Conservation (phyloP, 2,329 filamentous ascomycete genomes). For the Penicillium sp. region DNA sequence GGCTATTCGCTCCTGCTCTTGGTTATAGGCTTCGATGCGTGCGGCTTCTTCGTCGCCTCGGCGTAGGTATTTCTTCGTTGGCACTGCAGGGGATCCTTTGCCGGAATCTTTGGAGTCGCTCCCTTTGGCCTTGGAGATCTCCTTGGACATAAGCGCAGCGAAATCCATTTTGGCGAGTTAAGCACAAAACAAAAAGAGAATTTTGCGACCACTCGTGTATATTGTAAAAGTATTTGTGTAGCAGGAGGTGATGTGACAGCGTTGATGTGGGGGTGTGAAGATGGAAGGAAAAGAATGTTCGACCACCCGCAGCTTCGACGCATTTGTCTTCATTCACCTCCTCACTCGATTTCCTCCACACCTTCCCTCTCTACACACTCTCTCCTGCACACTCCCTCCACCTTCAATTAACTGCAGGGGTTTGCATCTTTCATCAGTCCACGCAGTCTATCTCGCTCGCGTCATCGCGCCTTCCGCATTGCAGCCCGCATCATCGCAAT, state of each 20-base stretch:
- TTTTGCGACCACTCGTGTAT: neutral
- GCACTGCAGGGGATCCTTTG: constrained; percentile 22
- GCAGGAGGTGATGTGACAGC: neutral
- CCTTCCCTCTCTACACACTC: neutral
- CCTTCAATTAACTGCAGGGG: neutral
- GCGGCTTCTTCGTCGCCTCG: constrained; percentile 84
- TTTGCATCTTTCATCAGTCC: neutral
- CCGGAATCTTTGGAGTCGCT: constrained; percentile 35
- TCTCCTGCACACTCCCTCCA: neutral
- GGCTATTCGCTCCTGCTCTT: constrained; percentile 76
- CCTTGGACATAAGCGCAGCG: constrained; percentile 86
- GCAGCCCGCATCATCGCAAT: constrained; percentile 14
- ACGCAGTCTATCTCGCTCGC: neutral
- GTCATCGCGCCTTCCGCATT: neutral
- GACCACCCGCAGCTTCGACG: constrained; percentile 15
- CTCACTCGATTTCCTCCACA: neutral
- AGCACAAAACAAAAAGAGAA: neutral
- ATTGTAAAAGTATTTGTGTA: neutral
- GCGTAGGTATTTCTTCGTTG: constrained; percentile 74
- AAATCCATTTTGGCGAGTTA: constrained; percentile 76
- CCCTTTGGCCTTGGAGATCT: constrained; percentile 80
- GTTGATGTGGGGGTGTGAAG: constrained; percentile 2
- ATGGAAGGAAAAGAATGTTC: constrained; percentile 15
- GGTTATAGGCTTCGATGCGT: constrained; percentile 75
- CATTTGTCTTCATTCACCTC: constrained; percentile 14